These are phyloP conservation scores for Fagopyrum tataricum DNA, from an alignment of 148 eudicot species.

Conservation along the genomic window DNA sequence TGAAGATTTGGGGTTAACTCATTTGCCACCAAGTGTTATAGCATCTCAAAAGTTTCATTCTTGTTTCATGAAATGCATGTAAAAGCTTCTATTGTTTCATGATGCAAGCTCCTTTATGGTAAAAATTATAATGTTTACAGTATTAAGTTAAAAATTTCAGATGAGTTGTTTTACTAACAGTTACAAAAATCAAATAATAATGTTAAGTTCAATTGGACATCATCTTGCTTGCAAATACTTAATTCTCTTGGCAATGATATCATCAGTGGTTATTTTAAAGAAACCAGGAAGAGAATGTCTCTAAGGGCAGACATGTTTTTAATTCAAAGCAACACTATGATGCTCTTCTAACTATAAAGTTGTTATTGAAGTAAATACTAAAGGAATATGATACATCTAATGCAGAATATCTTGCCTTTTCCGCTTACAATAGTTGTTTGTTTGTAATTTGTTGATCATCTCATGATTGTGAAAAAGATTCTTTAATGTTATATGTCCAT, in stretches of 20 bases:
- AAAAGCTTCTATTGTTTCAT: background rate
- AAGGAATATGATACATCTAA: background rate
- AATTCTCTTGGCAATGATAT: background rate
- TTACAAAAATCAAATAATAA: background rate
- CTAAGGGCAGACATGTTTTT: background rate
- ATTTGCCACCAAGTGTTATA: background rate
- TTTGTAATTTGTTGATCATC: background rate
- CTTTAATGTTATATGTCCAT: background rate
- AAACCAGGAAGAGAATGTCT: background rate
- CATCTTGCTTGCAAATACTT: background rate
- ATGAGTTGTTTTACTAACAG: background rate
- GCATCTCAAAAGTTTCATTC: background rate
- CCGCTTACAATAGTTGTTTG: background rate
- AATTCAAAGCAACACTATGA: background rate
- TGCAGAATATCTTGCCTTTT: background rate
- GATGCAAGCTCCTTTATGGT: background rate
- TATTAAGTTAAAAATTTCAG: background rate
- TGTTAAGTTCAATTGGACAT: background rate
- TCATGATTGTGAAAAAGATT: background rate
- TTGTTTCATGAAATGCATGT: background rate
- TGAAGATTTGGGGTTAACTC: background rate
- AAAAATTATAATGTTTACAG: too few relatives aligned
- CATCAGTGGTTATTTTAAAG: background rate
- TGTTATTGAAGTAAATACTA: background rate
- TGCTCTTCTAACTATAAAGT: background rate